phyloP scores from a whole-genome alignment of 805 yeast genomes.

The Geotrichum ghanense region DNA sequence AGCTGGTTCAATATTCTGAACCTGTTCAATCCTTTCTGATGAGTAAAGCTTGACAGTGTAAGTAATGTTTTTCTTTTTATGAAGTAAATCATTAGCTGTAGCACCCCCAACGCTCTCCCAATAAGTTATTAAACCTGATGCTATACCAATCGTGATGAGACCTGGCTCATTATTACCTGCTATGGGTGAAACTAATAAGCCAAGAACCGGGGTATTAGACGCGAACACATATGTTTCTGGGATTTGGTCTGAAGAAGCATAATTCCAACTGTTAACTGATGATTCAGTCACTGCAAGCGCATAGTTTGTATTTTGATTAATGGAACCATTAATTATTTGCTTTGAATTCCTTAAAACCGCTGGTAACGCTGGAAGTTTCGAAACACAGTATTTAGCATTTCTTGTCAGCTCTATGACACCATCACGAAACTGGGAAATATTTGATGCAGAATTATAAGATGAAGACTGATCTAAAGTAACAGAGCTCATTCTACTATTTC shows the following conservation, averaged over 20 bases:
- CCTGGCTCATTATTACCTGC: slow-evolving; percentile 53
- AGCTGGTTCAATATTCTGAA: slow-evolving; percentile 57
- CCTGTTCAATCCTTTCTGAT: slow-evolving; percentile 45
- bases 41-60: slow-evolving; percentile 33
- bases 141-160: slow-evolving; percentile 49
- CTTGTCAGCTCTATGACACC: slow-evolving; percentile 41
- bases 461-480: slow-evolving; percentile 1
- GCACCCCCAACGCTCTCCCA: slow-evolving; percentile 68
- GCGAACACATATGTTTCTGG: slow-evolving; percentile 50
- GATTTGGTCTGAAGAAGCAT: slow-evolving; percentile 45
- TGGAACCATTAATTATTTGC: slow-evolving; percentile 28
- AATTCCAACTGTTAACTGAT: slow-evolving; percentile 57
- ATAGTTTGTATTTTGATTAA: slow-evolving; percentile 37
- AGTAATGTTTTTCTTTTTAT: slow-evolving; percentile 26
- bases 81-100: slow-evolving; percentile 48
- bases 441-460: neutral
- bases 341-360: slow-evolving; percentile 21
- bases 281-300: slow-evolving; percentile 40
- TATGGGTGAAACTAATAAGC: slow-evolving; percentile 46
- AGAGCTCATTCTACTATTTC: neutral
- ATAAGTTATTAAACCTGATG: slow-evolving; percentile 49
- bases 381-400: slow-evolving; percentile 46
- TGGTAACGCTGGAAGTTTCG: slow-evolving; percentile 48
- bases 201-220: slow-evolving; percentile 24
- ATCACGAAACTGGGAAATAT: slow-evolving; percentile 5